Percentiles rank a stretch among this genome's conserved stretches.
Conservation (phyloP, 1,284 basidiomycete genomes). For the Apiotrichum mycotoxinovorans region DNA sequence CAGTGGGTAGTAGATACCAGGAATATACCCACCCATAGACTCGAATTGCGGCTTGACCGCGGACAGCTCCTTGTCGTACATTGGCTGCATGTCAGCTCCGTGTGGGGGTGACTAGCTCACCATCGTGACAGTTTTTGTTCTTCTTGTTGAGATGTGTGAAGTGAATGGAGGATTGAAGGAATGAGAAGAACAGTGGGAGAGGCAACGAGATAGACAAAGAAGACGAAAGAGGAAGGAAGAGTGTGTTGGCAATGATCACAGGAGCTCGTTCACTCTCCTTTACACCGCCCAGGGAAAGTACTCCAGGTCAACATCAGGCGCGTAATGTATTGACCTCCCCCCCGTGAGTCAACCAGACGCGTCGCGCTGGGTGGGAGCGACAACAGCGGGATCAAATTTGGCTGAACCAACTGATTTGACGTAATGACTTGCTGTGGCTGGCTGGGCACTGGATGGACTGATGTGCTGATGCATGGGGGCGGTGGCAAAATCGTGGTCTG, state of each 20-base stretch:
- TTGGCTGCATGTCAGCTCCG: constrained; percentile 28
- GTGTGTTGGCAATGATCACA: not conserved
- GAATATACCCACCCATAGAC: constrained; percentile 33
- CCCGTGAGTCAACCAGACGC: not conserved
- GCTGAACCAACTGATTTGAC: not conserved
- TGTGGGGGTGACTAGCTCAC: constrained; percentile 3
- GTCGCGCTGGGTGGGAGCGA: not conserved
- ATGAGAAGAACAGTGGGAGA: too few species aligned
- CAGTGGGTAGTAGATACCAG: not conserved
- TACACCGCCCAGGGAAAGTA: not conserved
- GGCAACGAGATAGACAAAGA: not conserved
- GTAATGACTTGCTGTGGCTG: not conserved
- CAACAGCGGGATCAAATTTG: not conserved
- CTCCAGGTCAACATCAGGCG: not conserved
- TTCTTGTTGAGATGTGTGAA: too few species aligned
- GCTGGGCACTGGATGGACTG: not conserved
- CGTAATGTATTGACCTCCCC: not conserved
- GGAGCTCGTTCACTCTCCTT: too few species aligned
- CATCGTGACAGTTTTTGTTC: not conserved
- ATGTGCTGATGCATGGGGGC: too few species aligned
- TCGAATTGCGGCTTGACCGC: constrained; percentile 44
- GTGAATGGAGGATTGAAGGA: too few species aligned
- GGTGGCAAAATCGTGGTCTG: too few species aligned
- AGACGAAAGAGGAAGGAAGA: not conserved
- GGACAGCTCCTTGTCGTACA: constrained; percentile 47